A percentile compares a stretch with the other conserved stretches of the same genome.
phyloP scores from a whole-genome alignment of 1,284 basidiomycete genomes.

The Schizopora paradoxa region DNA sequence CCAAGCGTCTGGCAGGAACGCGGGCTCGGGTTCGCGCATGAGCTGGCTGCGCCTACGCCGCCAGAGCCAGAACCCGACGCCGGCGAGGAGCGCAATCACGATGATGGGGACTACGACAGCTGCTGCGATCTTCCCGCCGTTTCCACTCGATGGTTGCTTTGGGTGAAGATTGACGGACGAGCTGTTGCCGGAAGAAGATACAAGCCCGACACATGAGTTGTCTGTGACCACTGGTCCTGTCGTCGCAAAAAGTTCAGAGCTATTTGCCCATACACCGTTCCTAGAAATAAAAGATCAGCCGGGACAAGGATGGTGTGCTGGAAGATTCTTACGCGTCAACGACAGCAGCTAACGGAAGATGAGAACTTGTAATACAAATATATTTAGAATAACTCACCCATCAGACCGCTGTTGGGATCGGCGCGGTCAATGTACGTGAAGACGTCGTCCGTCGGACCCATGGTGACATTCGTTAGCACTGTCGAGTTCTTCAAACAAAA shows the following conservation, averaged over 20 bases:
- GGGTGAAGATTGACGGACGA: conserved; percentile 5
- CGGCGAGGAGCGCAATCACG: conserved; percentile 6
- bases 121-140: not conserved
- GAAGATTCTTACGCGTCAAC: too few species aligned
- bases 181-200: conserved; percentile 10
- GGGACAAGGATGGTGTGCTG: not conserved
- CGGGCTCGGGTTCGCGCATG: conserved; percentile 8
- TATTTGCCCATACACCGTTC: conserved; percentile 7
- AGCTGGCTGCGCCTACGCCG: not conserved
- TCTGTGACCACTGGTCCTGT: conserved; percentile 7
- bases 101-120: conserved; percentile 6
- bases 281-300: conserved; percentile 2
- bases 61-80: conserved; percentile 8
- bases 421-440: conserved; percentile 46
- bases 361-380: not conserved
- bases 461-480: conserved; percentile 39
- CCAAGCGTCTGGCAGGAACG: conserved; percentile 17
- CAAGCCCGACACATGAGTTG: conserved; percentile 7
- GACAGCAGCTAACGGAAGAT: too few species aligned
- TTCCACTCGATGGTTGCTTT: not conserved
- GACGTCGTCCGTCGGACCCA: conserved; percentile 33
- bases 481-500: too few species aligned
- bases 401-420: conserved; percentile 31
- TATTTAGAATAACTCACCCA: conserved; percentile 32
- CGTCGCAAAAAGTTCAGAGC: conserved; percentile 10